Base-by-base conservation (phyloP, 805 yeast genomes). In the Saccharomycopsis sp. region DNA sequence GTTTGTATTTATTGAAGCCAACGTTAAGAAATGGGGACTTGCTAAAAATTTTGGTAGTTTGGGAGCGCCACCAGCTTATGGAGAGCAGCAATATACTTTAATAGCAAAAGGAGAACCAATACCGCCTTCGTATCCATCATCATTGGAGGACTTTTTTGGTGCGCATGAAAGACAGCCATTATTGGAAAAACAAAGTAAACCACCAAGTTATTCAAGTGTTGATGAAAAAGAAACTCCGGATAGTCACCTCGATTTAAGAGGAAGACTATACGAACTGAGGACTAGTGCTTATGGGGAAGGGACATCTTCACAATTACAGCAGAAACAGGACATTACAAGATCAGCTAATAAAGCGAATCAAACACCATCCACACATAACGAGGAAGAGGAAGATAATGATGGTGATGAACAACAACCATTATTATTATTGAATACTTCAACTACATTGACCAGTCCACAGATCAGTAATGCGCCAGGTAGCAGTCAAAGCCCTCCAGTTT, bases 1-100 rank as follows among this genome's bases (percentile, higher is more conserved):
- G 2, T 85, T 68, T 61, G 90, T 85, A 1, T 83, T 79, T 56
- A 83, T 85, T 40, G 93, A 85, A 58, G 94, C 81, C 0, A 85
- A 85, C 61, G 89, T 85, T 20, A 84, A 85, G 56, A 84, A 81
- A 58, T 85, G 90, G 85, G 88, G 88, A 13, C 82, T 79, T 61
- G 94, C 80, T 2, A 79, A 80, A 2, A 54, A 75, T 40, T 77
- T 72, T 57, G 82, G 83, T 0, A 37, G 43, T n/a, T 38, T 51
- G 9, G 54, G 54, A 9, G 54, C 54, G 7, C 54, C 54, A 9
- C 54, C 54, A n/a, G 47, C 47, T 17, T 51, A 51, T 39, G 61
- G 59, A 19, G 54, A 70, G 7, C 56, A 69, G 36, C 72, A 63
- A 42, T 36, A 19, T 24, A 44, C 48, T 2, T 26, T 50, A 13